Conservation (phyloP, 345 rosid species). For the Kernera saxatilis region DNA sequence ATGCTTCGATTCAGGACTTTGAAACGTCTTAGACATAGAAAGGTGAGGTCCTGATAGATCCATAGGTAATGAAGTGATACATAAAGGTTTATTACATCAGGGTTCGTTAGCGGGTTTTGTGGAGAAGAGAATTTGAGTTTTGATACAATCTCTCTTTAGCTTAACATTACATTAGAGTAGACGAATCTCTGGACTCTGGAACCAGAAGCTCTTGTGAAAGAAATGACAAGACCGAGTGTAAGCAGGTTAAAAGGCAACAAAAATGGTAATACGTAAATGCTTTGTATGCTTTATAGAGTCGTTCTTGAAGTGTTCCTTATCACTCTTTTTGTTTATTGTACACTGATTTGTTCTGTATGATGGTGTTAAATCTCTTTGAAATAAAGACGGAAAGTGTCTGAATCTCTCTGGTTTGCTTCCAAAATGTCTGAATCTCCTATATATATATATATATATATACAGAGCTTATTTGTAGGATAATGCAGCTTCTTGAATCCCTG, state of each 20-base stretch:
- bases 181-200: slow-evolving; percentile 11
- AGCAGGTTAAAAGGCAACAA: background rate
- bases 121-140: slow-evolving; percentile 4
- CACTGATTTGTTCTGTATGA: slow-evolving; percentile 24
- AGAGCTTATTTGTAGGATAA: slow-evolving; percentile 28
- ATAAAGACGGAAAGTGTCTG: slow-evolving; percentile 15
- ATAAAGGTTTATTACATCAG: background rate
- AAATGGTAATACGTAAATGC: slow-evolving; percentile 16
- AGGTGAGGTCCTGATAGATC: background rate
- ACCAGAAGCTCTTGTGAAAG: slow-evolving; percentile 1
- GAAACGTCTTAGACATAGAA: slow-evolving; percentile 11
- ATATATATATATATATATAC: too few species aligned
- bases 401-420: background rate
- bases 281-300: slow-evolving; percentile 17
- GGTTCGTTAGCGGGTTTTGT: background rate
- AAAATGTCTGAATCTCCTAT: background rate
- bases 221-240: background rate
- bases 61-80: background rate
- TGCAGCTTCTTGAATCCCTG: slow-evolving; percentile 56
- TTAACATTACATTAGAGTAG: slow-evolving; percentile 7
- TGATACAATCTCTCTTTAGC: slow-evolving; percentile 1
- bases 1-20: slow-evolving; percentile 37
- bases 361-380: slow-evolving; percentile 5
- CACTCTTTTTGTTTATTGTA: slow-evolving; percentile 15
- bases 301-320: background rate